Conservation (phyloP, 805 yeast genomes). For the Jamesozyma hellenica region DNA sequence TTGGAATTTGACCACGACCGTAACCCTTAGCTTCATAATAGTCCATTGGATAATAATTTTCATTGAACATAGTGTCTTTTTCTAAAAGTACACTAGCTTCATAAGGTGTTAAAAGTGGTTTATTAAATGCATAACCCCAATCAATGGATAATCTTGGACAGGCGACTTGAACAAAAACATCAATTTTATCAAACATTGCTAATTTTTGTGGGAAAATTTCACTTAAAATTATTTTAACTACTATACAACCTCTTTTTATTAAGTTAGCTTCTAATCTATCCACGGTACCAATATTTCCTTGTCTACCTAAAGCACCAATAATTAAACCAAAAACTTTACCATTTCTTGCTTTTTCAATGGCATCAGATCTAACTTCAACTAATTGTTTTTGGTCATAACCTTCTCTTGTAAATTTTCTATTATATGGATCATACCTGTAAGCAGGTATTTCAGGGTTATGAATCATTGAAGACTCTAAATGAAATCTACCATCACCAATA, state of each 20-base stretch:
- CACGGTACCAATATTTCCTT: constrained; percentile 77
- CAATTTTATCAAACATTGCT: constrained; percentile 85
- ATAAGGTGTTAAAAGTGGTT: constrained; percentile 88
- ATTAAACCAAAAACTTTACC: constrained; percentile 71
- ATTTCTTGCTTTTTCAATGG: constrained; percentile 51
- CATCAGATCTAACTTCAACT: constrained; percentile 62
- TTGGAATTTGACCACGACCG: constrained; percentile 75
- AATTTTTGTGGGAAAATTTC: constrained; percentile 91
- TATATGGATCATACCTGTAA: constrained; percentile 89
- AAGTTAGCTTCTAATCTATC: constrained; percentile 52
- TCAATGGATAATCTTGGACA: constrained; percentile 94
- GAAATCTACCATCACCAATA: constrained; percentile 94
- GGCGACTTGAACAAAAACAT: constrained; percentile 94
- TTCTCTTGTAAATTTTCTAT: constrained; percentile 82
- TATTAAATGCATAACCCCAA: constrained; percentile 96
- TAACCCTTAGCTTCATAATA: constrained; percentile 84
- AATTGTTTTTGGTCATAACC: constrained; percentile 79
- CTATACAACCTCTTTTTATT: constrained; percentile 45
- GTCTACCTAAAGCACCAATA: constrained; percentile 90
- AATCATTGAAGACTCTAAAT: constrained; percentile 91
- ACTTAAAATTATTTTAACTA: constrained; percentile 73
- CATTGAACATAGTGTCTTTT: constrained; percentile 56
- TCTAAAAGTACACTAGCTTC: constrained; percentile 87
- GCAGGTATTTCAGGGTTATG: constrained; percentile 92
- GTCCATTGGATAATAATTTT: constrained; percentile 84